Evolutionary conservation across 305 asterid genomes (phyloP), one percentile per base, ranked within the genome.

Genomic region (Fraxinus greggii): DNA sequence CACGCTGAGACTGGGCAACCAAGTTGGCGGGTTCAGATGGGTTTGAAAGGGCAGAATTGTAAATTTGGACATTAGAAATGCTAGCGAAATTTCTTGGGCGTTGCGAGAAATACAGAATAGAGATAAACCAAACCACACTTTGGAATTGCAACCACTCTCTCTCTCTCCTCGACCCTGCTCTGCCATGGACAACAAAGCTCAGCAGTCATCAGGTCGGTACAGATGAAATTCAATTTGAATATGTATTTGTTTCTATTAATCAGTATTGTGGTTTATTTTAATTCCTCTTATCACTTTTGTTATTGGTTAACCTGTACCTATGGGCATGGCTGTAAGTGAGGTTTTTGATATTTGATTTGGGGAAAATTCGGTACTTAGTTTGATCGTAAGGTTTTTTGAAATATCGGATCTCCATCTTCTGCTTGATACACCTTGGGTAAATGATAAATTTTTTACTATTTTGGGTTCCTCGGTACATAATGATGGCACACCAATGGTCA

Each of bases 141-240:
- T 72, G 26, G 45, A 17, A 72, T 72, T 38, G 75, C 84, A 87
- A 35, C 61, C 73, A 8, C 74, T 32, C 33, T 65, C 78, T 75
- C 7, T 54, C 63, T 45, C 75, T 72, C 73, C 69, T n/a, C 78
- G 24, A 3, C 56, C 70, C 28, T 19, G 65, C 12, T 56, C 83
- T 77, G 28, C 15, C 40, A 90, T 90, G 93, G 91, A 87, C 85
- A 88, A 87, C 81, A 84, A 72, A 82, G 84, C 82, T 7, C 90
- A 87, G 76, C 61, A 72, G 7, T 72, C 88, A 32, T 38, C 92
- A 85, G 92, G 93, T 90, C 76, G 33, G 29, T 77, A 74, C 80
- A 2, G 35, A 78, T 59, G n/a, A 21, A 7, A 31, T 82, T 79
- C 51, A 26, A 69, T 35, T 80, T 61, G 6, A 1, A 32, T 70